Conservation (phyloP, 2,329 filamentous ascomycete species). For the Fonsecaea monophora region DNA sequence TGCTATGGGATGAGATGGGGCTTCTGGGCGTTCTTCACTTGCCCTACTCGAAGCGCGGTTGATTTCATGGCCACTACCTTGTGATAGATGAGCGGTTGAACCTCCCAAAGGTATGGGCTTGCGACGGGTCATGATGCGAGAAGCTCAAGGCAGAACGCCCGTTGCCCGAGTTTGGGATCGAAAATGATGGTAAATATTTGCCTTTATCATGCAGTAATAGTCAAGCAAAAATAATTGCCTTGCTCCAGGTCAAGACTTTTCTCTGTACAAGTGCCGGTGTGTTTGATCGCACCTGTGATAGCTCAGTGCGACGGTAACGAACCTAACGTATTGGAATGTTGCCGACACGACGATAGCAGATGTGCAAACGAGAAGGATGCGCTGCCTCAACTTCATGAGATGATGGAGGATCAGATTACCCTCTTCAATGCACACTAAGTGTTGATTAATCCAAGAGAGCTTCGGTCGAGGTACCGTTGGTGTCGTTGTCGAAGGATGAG, state of each 20-base stretch:
- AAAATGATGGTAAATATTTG: neutral
- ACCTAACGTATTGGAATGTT: slow-evolving; percentile 27
- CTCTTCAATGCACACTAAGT: neutral
- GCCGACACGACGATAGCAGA: slow-evolving; percentile 26
- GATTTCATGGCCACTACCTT: neutral
- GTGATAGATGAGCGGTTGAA: neutral
- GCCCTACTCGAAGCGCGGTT: neutral
- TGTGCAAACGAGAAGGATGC: slow-evolving; percentile 21
- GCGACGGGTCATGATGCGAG: slow-evolving; percentile 28
- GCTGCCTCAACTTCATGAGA: slow-evolving; percentile 2
- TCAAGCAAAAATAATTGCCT: neutral
- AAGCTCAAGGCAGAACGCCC: neutral
- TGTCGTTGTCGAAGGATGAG: neutral
- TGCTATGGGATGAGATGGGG: too few relatives aligned
- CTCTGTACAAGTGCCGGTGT: neutral
- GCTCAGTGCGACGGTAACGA: slow-evolving; percentile 9
- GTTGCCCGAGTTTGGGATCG: neutral
- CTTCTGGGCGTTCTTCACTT: neutral
- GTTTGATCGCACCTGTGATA: neutral
- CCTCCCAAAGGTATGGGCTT: slow-evolving; percentile 7
- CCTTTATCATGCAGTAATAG: neutral
- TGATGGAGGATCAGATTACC: neutral
- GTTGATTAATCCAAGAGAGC: neutral
- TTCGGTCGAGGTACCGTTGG: too few relatives aligned
- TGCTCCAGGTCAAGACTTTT: neutral